Evolutionary conservation across 2,329 filamentous ascomycete species (phyloP).

Genomic region (Rhytidhysteron rufulum): DNA sequence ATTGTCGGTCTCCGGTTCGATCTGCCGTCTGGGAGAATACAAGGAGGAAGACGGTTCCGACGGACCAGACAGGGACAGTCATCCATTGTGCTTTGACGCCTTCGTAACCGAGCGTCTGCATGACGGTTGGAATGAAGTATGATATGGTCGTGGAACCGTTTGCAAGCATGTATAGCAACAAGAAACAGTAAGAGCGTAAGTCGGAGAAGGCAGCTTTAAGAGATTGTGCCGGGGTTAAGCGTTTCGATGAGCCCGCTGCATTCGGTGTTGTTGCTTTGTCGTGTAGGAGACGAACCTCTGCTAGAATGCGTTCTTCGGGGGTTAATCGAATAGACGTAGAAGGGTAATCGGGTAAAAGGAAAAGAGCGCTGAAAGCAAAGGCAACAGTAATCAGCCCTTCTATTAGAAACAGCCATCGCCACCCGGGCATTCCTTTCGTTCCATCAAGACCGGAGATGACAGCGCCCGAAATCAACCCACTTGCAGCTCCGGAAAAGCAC

Average conservation of each 20-base stretch:
- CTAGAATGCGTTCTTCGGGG: conserved; percentile 7
- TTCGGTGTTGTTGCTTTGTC: too few relatives aligned
- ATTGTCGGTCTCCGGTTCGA: conserved; percentile 19
- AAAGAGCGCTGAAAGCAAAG: conserved; percentile 4
- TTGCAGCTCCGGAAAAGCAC: conserved; percentile 4
- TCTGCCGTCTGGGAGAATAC: conserved; percentile 24
- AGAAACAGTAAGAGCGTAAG: conserved; percentile 7
- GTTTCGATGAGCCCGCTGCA: too few relatives aligned
- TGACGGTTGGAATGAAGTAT: conserved; percentile 8
- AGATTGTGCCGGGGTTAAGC: too few relatives aligned
- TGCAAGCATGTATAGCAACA: conserved; percentile 4
- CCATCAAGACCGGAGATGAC: conserved; percentile 10
- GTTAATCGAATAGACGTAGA: conserved; percentile 9
- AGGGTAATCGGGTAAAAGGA: conserved; percentile 11
- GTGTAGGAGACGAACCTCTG: conserved; percentile 6
- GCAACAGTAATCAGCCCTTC: conserved; percentile 8
- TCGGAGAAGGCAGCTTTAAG: too few relatives aligned
- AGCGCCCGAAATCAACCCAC: conserved; percentile 7
- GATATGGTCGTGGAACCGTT: conserved; percentile 2
- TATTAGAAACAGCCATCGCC: conserved; percentile 10
- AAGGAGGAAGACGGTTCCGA: conserved; percentile 21
- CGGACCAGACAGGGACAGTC: conserved; percentile 23
- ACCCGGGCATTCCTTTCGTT: conserved; percentile 7
- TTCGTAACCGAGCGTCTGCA: conserved; percentile 4
- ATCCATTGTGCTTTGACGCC: conserved; percentile 7